These are phyloP conservation scores for Alopecurus myosuroides DNA, from an alignment of 176 grass and related monocot genomes.

Conservation along the genomic window DNA sequence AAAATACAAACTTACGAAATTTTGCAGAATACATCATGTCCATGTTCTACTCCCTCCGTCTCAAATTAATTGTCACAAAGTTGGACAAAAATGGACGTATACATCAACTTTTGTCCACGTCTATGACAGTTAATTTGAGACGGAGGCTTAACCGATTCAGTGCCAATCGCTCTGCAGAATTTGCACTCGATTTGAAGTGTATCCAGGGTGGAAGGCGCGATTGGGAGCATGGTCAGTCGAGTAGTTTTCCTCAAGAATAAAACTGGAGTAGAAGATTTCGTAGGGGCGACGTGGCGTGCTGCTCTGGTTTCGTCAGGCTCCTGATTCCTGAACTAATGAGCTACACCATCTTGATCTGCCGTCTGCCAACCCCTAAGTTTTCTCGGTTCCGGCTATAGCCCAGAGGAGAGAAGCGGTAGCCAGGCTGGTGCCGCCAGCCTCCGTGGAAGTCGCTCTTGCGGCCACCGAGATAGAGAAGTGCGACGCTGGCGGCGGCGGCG, in stretches of 20 bases:
- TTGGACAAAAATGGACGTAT: no score
- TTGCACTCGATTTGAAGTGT: no score
- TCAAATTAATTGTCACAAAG: no score
- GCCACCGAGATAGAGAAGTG: conserved; percentile 19
- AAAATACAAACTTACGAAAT: no score
- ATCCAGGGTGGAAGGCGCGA: no score
- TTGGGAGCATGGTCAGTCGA: no score
- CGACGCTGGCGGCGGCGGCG: background rate
- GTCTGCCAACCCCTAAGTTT: background rate
- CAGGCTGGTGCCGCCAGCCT: background rate
- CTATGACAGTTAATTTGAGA: no score
- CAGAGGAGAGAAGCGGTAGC: background rate
- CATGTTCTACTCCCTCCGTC: no score
- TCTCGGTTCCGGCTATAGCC: background rate
- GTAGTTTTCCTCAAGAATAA: background rate
- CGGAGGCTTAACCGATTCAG: no score
- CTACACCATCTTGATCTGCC: background rate
- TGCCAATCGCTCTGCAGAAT: no score
- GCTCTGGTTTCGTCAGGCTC: background rate
- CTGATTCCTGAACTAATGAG: background rate
- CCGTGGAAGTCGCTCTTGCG: conserved; percentile 20
- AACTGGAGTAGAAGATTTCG: background rate
- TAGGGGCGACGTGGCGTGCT: background rate
- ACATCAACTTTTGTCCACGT: no score
- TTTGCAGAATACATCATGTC: no score